Evolutionary conservation across 176 grass and related monocot genomes (phyloP).

Genomic region (Triticum monococcum): DNA sequence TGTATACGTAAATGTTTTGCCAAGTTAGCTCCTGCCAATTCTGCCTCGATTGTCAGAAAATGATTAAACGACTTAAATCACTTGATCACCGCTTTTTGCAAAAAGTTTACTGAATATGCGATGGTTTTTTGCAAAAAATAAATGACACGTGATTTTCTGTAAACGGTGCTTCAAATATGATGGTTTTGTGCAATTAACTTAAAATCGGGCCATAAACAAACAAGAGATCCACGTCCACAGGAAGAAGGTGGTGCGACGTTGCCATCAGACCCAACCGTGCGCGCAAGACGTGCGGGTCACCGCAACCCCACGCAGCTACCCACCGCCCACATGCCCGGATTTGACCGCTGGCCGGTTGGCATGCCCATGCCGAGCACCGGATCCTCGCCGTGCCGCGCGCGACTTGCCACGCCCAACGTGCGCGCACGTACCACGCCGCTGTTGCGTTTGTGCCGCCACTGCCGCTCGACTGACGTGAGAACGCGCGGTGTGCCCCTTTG

Average conservation of each 20-base stretch:
- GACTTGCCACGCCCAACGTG: neutral
- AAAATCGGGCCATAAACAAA: too few species aligned
- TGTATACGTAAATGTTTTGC: too few species aligned
- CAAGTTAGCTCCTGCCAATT: too few species aligned
- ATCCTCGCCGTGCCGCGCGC: neutral
- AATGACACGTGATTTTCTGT: too few species aligned
- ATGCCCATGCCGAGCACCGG: neutral
- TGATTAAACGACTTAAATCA: too few species aligned
- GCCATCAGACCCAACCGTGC: slow-evolving; percentile 49
- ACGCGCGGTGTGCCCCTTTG: neutral
- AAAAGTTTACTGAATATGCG: too few species aligned
- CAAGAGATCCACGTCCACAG: neutral
- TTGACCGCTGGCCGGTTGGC: neutral
- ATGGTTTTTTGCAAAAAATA: too few species aligned
- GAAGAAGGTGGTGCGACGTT: slow-evolving; percentile 29
- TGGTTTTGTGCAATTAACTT: too few species aligned
- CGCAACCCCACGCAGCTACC: neutral
- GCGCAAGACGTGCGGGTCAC: slow-evolving; percentile 1
- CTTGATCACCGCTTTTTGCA: too few species aligned
- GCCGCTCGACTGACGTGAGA: neutral
- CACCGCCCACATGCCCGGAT: neutral
- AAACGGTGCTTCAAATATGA: too few species aligned
- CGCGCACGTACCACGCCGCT: too few species aligned
- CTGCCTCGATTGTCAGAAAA: too few species aligned
- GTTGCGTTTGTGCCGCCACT: neutral